Evolutionary conservation across 805 yeast species (phyloP), one percentile per base, ranked within the genome.

Genomic region (Lipomyces mesembrius): DNA sequence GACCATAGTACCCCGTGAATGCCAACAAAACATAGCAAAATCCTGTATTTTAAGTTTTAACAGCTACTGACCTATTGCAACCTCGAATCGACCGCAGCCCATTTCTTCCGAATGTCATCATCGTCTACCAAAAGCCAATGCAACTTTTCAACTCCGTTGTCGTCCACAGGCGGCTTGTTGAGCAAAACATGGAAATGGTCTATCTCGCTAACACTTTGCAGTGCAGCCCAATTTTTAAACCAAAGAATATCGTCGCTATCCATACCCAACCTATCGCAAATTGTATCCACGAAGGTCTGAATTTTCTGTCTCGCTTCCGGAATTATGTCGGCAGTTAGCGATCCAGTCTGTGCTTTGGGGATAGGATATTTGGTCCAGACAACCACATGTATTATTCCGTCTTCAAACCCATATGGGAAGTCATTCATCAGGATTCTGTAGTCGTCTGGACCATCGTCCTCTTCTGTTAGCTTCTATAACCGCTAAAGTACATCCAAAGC

Each of bases 121-220:
- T 67, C 71, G 34, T 55, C 65, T 11, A 34, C 22, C 55, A 67
- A 22, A 37, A 67, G 59, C 14, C 52, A 34, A n/a, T 58, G 35
- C 51, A 67, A 29, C 25, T 66, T 61, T 6, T 39, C 59, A 59
- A 60, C 65, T 57, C 43, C 58, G 8, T 11, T 1, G 12, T 52
- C 63, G 32, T 68, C 71, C 49, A 55, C 57, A 6, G 75, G 75
- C 9, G 76, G 75, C 35, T 71, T 49, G 20, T 74, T 59, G 27
- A 86, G 74, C 46, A 86, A 73, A 0, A 86, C 84, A 74, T 86
- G 89, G 64, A 86, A 80, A 73, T 86, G 89, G 71, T 87, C 86
- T 53, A 86, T 78, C 27, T 83, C 80, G 61, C 82, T 82, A 4
- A 86, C 85, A 69, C 86, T 83, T 74, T 86, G 88, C 49, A 86